Conservation (phyloP, 805 yeast genomes). For the Schwanniomyces yamadae region DNA sequence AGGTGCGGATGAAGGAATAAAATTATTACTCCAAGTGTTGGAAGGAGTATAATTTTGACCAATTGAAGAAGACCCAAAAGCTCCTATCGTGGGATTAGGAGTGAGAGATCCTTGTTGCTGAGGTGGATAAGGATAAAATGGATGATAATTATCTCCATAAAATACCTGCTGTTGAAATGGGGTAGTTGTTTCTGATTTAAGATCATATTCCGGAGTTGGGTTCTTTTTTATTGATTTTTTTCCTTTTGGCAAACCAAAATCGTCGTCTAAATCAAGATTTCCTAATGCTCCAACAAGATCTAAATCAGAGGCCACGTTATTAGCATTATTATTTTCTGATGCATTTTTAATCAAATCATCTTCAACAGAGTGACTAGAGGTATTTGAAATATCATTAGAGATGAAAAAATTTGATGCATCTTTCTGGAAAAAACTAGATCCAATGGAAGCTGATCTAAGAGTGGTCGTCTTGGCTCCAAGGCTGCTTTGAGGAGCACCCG, state of each 20-base stretch:
- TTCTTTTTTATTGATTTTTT: conserved; percentile 1
- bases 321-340: conserved; percentile 7
- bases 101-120: conserved; percentile 27
- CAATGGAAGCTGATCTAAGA: conserved; percentile 14
- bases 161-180: conserved; percentile 7
- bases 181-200: background rate
- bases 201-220: background rate
- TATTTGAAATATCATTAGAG: conserved; percentile 9
- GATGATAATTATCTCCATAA: conserved; percentile 7
- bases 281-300: conserved; percentile 51
- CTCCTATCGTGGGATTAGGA: conserved; percentile 26
- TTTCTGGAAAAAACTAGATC: conserved; percentile 26
- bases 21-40: conserved; percentile 34
- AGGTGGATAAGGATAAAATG: conserved; percentile 11
- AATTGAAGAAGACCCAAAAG: conserved; percentile 15
- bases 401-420: conserved; percentile 23
- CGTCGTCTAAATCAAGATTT: conserved; percentile 46
- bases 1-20: conserved; percentile 38
- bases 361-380: conserved; percentile 9
- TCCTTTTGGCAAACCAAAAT: conserved; percentile 17
- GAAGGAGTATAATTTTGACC: conserved; percentile 32
- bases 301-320: conserved; percentile 19
- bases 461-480: conserved; percentile 2
- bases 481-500: background rate
- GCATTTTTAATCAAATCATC: conserved; percentile 6